phyloP scores from a whole-genome alignment of 1,284 basidiomycete species.

The Cystobasidium sp. region DNA sequence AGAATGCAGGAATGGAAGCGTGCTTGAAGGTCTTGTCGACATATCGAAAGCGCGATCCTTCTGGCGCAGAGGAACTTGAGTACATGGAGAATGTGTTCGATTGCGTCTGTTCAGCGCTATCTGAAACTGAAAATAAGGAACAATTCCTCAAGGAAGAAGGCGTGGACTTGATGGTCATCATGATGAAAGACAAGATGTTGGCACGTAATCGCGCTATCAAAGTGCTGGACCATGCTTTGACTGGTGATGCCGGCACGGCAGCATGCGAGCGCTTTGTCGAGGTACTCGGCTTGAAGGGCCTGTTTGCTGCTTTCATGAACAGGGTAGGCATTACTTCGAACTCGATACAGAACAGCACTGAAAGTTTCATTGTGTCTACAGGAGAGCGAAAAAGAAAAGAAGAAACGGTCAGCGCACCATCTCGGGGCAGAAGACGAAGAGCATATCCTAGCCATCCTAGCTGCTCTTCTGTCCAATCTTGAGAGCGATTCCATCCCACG shows the following conservation, averaged over 20 bases:
- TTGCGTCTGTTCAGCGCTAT: slow-evolving; percentile 78
- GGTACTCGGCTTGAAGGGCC: slow-evolving; percentile 78
- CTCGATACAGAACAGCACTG: not conserved
- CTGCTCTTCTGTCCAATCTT: slow-evolving; percentile 86
- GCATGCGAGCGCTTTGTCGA: slow-evolving; percentile 88
- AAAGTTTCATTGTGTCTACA: not conserved
- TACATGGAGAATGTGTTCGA: slow-evolving; percentile 98
- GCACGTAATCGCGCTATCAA: slow-evolving; percentile 83
- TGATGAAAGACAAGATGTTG: slow-evolving; percentile 88
- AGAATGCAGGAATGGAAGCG: slow-evolving; percentile 75
- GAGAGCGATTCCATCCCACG: slow-evolving; percentile 80
- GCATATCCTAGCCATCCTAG: slow-evolving; percentile 84
- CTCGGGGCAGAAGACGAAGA: slow-evolving; percentile 75
- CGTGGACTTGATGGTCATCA: slow-evolving; percentile 91
- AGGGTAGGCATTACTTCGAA: slow-evolving; percentile 65
- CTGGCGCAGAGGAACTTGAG: slow-evolving; percentile 85
- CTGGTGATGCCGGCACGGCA: slow-evolving; percentile 72
- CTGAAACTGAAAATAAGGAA: slow-evolving; percentile 75
- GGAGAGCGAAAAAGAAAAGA: slow-evolving; percentile 60
- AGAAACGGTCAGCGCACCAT: slow-evolving; percentile 58
- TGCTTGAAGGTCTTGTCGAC: slow-evolving; percentile 78
- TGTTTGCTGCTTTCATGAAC: slow-evolving; percentile 91
- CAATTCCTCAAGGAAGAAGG: slow-evolving; percentile 88
- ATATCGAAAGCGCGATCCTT: slow-evolving; percentile 81
- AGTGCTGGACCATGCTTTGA: slow-evolving; percentile 86